phyloP scores from a whole-genome alignment of 2,329 filamentous ascomycete genomes.

The Xylariaceae sp. region DNA sequence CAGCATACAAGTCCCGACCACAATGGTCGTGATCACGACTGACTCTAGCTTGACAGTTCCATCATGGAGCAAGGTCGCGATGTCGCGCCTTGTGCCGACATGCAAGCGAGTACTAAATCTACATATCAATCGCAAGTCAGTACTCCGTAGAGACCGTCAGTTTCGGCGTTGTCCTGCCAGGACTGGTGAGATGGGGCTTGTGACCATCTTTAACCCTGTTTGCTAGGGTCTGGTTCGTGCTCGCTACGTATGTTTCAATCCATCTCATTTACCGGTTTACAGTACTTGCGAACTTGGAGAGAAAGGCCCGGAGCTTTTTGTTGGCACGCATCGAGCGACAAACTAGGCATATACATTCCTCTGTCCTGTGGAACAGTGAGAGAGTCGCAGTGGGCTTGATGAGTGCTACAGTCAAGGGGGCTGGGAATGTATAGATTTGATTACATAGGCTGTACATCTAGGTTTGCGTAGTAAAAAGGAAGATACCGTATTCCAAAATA shows the following conservation, averaged over 20 bases:
- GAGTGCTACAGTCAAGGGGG: no score
- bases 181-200: conserved; percentile 15
- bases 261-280: conserved; percentile 11
- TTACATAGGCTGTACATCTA: no score
- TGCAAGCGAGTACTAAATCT: no score
- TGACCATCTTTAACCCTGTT: conserved; percentile 22
- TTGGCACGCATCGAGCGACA: neutral
- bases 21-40: neutral
- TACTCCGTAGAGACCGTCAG: conserved; percentile 5
- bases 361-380: no score
- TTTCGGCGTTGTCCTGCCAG: conserved; percentile 7
- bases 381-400: no score
- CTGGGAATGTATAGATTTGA: no score
- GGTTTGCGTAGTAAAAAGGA: neutral
- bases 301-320: neutral
- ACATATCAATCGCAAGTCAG: neutral
- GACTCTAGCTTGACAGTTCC: conserved; percentile 5
- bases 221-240: conserved; percentile 27
- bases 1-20: neutral
- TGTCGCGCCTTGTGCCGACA: no score
- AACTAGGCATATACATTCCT: conserved; percentile 2
- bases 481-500: neutral
- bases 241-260: conserved; percentile 17
- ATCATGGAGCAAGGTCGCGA: neutral
- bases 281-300: conserved; percentile 12